Evolutionary conservation across 2,329 filamentous ascomycete species (phyloP), one percentile per base, ranked within the genome.

Genomic region (Pestalotiopsis sp.): DNA sequence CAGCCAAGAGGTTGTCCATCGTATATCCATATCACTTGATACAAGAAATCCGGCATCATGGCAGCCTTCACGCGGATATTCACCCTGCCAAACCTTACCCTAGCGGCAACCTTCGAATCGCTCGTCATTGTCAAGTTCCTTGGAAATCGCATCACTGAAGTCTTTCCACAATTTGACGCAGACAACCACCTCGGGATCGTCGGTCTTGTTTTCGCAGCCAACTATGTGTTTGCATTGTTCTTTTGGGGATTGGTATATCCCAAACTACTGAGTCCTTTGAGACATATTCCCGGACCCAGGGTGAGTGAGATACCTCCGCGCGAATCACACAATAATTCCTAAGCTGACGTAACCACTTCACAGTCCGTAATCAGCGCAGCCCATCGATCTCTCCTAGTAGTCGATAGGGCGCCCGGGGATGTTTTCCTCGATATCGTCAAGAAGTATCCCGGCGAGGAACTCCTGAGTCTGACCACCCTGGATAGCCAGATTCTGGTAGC

Each of bases 121-220:
- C 39, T 75, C 0, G 22, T 78, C 4, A 67, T 71, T 11, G 73
- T 76, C 66, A 79, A 75, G 48, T 22, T 75, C 61, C 64, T 68
- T 52, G 57, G 63, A 7, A 64, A 70, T 56, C 20, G 48, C 39
- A 60, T 71, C 14, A 61, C 66, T 24, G 65, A 55, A 10, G n/a
- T 65, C 20, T 61, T 61, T 30, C 58, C 58, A 39, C 30, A 61
- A 30, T 61, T 38, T 20, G 35, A 61, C 58, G n/a, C 26, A 39
- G 4, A 61, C n/a, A 61, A 61, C 30, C 58, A 61, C 58, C 14
- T 61, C n/a, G 14, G 17, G 1, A 61, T 39, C 5, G 26, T 61
- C 7, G 58, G 11, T 20, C n/a, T 24, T 24, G 35, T 61, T 39
- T 59, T 44, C 2, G 13, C 35, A 26, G 56, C 56, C 10, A 48